Percentiles rank a stretch among this genome's conserved stretches.
These are phyloP conservation scores for Candida maltosa DNA, from an alignment of 805 yeast species.

Conservation along the genomic window DNA sequence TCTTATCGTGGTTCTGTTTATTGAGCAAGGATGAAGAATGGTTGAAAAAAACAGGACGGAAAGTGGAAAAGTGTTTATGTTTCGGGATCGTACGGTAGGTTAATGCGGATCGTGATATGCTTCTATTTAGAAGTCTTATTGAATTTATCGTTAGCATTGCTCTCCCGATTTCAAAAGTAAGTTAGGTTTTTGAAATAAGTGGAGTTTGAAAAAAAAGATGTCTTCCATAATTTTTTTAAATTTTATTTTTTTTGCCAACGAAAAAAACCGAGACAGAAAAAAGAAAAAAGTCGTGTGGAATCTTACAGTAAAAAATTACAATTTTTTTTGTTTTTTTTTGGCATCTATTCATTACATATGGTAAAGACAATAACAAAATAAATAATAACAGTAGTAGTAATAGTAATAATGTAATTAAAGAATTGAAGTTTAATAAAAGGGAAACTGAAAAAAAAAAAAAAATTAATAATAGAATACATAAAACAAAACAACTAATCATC, in stretches of 20 bases:
- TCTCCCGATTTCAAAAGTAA: no score
- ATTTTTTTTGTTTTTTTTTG: neutral
- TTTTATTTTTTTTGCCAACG: neutral
- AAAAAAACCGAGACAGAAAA: neutral
- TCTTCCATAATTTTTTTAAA: neutral
- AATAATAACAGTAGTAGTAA: neutral
- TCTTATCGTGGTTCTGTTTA: neutral
- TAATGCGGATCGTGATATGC: neutral
- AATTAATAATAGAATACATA: neutral
- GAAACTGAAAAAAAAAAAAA: neutral
- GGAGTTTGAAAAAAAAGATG: no score
- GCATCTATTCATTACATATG: neutral
- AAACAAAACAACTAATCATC: neutral
- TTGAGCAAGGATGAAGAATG: neutral
- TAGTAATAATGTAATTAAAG: neutral
- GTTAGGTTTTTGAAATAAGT: no score
- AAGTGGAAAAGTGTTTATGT: neutral
- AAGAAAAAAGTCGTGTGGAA: neutral
- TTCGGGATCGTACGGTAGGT: neutral
- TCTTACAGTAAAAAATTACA: neutral
- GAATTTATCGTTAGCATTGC: neutral
- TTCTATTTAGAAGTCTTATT: neutral
- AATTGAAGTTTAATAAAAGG: neutral
- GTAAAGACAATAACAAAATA: neutral
- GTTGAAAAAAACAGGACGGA: neutral